Evolutionary conservation across 2,329 filamentous ascomycete genomes (phyloP), one percentile per base, ranked within the genome.

Genomic region (Sclerotinia nivalis): DNA sequence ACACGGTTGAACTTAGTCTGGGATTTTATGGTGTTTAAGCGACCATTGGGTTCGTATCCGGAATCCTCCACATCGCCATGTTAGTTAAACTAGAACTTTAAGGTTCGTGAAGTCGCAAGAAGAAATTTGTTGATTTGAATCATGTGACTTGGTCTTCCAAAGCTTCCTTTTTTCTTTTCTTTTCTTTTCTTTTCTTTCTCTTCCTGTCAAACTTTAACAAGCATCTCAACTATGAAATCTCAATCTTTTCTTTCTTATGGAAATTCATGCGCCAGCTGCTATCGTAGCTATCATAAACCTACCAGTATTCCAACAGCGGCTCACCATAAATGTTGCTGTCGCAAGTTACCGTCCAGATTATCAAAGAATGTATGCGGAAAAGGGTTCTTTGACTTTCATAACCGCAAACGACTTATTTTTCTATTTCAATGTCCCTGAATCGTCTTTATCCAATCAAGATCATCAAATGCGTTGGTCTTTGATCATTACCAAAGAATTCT

Each of bases 401-500:
- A 25, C 64, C 52, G 64, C 64, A 66, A 66, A 66, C 64, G 37
- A 66, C 50, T 28, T 66, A 10, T 34, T 56, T 45, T 31, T 37
- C 20, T 20, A n/a, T 31, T 66, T 18, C 28, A 45, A 31, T 56
- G 3, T n/a, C 12, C 37, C 13, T 45, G 50, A 45, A 43, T 66
- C 18, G n/a, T 34, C 50, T 55, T 43, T 58, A 52, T 40, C 34
- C 49, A 31, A 43, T 31, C 60, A 25, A 13, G 28, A 37, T 50
- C 31, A 64, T 37, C 31, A 15, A 40, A 37, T 49, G 20, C 28
- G 40, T 54, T 25, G 20, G 9, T 58, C 49, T 66, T 45, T 45
- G 50, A n/a, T 45, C 45, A 7, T 45, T 28, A 18, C 34, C 40
- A 43, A 66, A 55, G 64, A 25, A 34, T 9, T 34, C 10, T 20